These are phyloP conservation scores for Globisporangium paddicum DNA, from an alignment of 352 stramenopile genomes.

Conservation along the genomic window DNA sequence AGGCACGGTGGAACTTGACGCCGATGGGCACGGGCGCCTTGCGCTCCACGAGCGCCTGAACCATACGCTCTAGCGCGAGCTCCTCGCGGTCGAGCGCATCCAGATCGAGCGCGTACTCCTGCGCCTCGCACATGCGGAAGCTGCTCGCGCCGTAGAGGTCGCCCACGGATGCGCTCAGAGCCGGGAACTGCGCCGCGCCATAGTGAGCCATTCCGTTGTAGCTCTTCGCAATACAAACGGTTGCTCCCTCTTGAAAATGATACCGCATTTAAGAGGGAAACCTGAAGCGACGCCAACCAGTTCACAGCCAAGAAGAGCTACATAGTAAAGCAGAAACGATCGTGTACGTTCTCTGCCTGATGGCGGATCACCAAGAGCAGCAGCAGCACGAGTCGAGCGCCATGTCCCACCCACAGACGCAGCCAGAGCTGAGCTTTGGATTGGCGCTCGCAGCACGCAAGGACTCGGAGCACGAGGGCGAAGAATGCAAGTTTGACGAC, in stretches of 20 bases:
- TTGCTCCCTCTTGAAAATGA: neutral
- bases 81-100: conserved; percentile 60
- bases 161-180: conserved; percentile 35
- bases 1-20: conserved; percentile 47
- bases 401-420: conserved; percentile 15
- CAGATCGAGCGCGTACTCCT: conserved; percentile 39
- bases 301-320: neutral
- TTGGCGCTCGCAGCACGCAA: conserved; percentile 20
- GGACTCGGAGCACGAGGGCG: conserved; percentile 14
- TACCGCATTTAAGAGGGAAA: neutral
- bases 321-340: neutral
- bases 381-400: conserved; percentile 7
- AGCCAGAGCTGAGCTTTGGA: conserved; percentile 21
- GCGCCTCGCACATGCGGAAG: conserved; percentile 38
- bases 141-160: conserved; percentile 60
- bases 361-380: conserved; percentile 9
- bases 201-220: conserved; percentile 1
- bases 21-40: conserved; percentile 46
- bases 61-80: conserved; percentile 38
- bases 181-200: conserved; percentile 21
- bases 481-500: conserved; percentile 59
- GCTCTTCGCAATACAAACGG: neutral
- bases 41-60: conserved; percentile 49
- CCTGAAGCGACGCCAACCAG: conserved; percentile 4
- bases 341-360: neutral